Conservation (phyloP, 208 protist genomes). For the Trypanosoma melophagium region DNA sequence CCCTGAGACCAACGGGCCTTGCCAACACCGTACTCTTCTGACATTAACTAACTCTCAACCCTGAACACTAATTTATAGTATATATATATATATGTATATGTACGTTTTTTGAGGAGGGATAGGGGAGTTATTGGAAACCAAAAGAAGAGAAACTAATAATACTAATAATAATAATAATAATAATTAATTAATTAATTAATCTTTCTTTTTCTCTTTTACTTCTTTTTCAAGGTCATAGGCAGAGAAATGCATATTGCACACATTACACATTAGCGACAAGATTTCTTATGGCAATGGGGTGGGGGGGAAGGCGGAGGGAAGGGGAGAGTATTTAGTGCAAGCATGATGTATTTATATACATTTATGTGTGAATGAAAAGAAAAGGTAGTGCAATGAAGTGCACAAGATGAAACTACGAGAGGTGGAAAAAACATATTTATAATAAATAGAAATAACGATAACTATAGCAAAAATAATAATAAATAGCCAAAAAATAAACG, state of each 20-base stretch:
- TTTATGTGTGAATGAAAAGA: too few relatives aligned
- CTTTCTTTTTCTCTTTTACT: not conserved
- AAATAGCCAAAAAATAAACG: not conserved
- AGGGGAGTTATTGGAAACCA: constrained; percentile 2
- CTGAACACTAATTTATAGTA: too few relatives aligned
- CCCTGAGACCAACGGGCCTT: constrained; percentile 74
- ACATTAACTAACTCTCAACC: too few relatives aligned
- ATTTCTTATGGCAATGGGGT: too few relatives aligned
- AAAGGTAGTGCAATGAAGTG: too few relatives aligned
- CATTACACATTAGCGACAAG: too few relatives aligned
- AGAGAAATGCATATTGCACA: constrained; percentile 3
- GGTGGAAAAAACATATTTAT: not conserved
- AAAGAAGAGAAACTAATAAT: not conserved
- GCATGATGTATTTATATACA: too few relatives aligned
- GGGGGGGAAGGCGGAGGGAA: too few relatives aligned
- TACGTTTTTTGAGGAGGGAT: constrained; percentile 15
- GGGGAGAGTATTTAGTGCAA: too few relatives aligned
- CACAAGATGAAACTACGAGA: too few relatives aligned
- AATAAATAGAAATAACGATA: constrained; percentile 5
- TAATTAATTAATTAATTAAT: not conserved
- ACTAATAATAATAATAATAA: constrained; percentile 1
- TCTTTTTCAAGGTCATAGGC: not conserved
- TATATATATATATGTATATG: constrained; percentile 17
- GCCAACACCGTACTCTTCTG: constrained; percentile 47
- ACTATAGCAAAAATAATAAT: constrained; percentile 8